Conservation (phyloP, 352 stramenopile genomes). For the Globisporangium okanoganense region DNA sequence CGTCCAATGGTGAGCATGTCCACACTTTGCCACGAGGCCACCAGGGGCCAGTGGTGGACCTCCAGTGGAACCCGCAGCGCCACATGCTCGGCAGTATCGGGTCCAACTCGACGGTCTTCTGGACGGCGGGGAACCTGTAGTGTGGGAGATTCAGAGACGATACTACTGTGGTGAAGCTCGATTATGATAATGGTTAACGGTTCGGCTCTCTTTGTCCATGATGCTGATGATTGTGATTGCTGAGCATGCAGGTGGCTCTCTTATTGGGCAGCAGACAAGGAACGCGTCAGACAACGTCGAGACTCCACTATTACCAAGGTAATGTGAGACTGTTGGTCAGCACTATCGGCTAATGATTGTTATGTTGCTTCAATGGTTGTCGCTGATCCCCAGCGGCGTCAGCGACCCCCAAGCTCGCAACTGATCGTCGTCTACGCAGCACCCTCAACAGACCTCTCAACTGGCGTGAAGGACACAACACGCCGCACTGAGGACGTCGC, state of each 20-base stretch:
- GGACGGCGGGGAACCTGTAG: slow-evolving; percentile 34
- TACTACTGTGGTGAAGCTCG: not conserved
- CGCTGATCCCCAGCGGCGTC: not conserved
- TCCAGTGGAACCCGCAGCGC: slow-evolving; percentile 85
- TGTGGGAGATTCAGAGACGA: not conserved
- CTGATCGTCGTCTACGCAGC: not conserved
- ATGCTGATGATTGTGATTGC: not conserved
- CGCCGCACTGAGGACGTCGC: too few relatives aligned
- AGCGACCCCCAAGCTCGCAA: too few relatives aligned
- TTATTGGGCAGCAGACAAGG: not conserved
- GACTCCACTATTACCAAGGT: not conserved
- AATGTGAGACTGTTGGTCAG: not conserved
- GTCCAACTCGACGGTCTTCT: slow-evolving; percentile 73
- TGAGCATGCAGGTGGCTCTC: not conserved
- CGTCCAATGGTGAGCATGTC: slow-evolving; percentile 51
- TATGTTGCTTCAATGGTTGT: not conserved
- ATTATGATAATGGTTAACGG: not conserved
- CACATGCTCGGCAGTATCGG: slow-evolving; percentile 71
- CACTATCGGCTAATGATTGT: not conserved
- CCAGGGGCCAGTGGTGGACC: slow-evolving; percentile 52
- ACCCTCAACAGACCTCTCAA: not conserved
- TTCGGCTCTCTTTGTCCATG: not conserved
- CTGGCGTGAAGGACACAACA: not conserved
- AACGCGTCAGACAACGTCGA: not conserved
- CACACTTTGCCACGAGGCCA: slow-evolving; percentile 56